Conservation (phyloP, 2,329 filamentous ascomycete species). For the Pestalotiopsis sp. region DNA sequence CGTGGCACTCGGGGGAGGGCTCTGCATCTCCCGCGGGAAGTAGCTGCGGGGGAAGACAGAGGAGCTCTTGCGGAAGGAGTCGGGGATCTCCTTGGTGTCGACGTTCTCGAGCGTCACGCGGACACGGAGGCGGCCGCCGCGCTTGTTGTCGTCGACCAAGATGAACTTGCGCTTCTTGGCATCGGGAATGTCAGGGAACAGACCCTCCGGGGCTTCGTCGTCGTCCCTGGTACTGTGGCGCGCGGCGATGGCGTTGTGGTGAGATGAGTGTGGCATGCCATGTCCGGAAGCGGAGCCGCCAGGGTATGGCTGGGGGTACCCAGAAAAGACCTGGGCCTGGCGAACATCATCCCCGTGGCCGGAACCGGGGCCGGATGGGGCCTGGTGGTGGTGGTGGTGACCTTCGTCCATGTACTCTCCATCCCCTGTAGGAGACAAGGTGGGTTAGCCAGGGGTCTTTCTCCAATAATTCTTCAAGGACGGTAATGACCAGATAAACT, state of each 20-base stretch:
- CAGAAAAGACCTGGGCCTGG: conserved; percentile 39
- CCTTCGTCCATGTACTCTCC: conserved; percentile 66
- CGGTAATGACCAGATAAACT: not conserved
- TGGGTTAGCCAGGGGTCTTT: conserved; percentile 28
- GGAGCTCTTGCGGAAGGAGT: conserved; percentile 88
- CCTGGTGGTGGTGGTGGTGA: conserved; percentile 68
- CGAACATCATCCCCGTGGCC: conserved; percentile 59
- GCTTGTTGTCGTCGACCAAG: conserved; percentile 85
- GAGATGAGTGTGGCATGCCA: conserved; percentile 36
- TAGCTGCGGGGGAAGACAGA: conserved; percentile 91
- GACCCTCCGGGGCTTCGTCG: conserved; percentile 64
- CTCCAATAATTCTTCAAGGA: not conserved
- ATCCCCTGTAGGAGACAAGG: conserved; percentile 51
- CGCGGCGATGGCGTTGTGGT: conserved; percentile 34
- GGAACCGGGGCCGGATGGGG: conserved; percentile 54
- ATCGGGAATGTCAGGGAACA: conserved; percentile 88
- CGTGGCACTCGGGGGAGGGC: conserved; percentile 74
- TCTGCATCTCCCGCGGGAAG: conserved; percentile 92
- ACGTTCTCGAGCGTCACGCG: conserved; percentile 92
- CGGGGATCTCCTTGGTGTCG: conserved; percentile 93
- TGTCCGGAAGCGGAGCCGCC: conserved; percentile 42
- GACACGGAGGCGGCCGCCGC: conserved; percentile 80
- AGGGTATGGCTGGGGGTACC: conserved; percentile 36
- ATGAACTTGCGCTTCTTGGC: conserved; percentile 96
- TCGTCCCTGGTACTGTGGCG: conserved; percentile 35